Evolutionary conservation across 2,329 filamentous ascomycete genomes (phyloP), one percentile per base, ranked within the genome.

Genomic region (Bipolaris bicolor): DNA sequence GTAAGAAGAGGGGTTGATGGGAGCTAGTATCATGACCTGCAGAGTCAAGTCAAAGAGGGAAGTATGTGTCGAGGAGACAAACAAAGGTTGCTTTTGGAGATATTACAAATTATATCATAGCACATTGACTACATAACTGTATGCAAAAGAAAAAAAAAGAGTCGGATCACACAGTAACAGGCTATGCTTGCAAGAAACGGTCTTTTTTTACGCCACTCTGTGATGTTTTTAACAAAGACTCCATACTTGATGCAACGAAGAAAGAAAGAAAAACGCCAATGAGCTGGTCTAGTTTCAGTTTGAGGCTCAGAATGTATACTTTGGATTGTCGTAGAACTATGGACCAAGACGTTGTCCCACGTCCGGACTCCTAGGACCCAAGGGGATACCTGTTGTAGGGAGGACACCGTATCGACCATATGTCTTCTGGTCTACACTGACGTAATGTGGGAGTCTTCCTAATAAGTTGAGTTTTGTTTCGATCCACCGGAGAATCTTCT

Each of bases 381-480:
- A 49, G 3, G 66, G 61, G 24, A 70, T 61, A 41, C 58, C 63
- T 15, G 68, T 60, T 3, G 65, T 73, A 3, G 93, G 94, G 55
- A 98, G 80, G 13, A 97, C 90, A 1, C 94, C 94, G 69, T 96
- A 97, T 51, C 94, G 85, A 7, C 94, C 94, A 70, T 94, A 97
- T 5, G 91, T 97, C 83, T 97, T 97, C 77, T 97, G 93, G 71
- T 98, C 94, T 15, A 97, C 88, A 55, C 91, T 96, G 46, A 98
- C 90, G 70, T 97, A 98, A 77, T 96, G 91, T 43, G 94, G 94
- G 24, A 98, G 79, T 57, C 92, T 84, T 18, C 88, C 90, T 20
- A 97, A 82, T 9, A 98, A 82, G 71, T 96, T 95, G 58, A 98
- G 80, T 74, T 94, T 96, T 16, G 86, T 86, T 78, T 99, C 95